Evolutionary conservation across 108 stramenopile species (phyloP), one percentile per base, ranked within the genome.

Genomic region (Pseudonitzschia pungens): DNA sequence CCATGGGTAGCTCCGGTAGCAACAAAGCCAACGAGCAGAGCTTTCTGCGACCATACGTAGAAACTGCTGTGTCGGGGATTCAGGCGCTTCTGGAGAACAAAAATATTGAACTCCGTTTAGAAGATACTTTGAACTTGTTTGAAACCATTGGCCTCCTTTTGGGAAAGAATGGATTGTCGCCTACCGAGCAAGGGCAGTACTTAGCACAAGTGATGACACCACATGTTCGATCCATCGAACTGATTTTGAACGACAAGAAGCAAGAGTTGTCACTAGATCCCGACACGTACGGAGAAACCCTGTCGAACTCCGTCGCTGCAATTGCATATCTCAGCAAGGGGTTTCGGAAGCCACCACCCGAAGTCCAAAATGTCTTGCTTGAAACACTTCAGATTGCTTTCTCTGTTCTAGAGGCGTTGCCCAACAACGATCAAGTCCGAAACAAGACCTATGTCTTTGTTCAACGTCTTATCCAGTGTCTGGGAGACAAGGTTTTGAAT

Each of bases 291-390:
- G 85, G 79, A 22, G 79, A 86, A 22, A 75, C 63, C 20, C 78
- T 92, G 36, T 66, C 88, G 21, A 73, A 74, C 43, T 86, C 86
- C 27, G 75, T 92, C 24, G 84, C 88, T 1, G 85, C 88, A 10
- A 82, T 92, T 43, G 91, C 91, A 2, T 82, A 77, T 70, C 71
- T 92, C 29, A 84, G 81, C 67, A 92, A 92, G 62, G 91, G 91
- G 8, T 92, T 89, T 77, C 78, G 72, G 48, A 76, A 76, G 18
- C 86, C 85, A 62, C 66, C 81, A 8, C 55, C 73, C 40, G 84
- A 71, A 64, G 85, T 89, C n/a, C 85, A 85, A 69, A 40, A 42
- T 4, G 86, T 92, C n/a, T 73, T 92, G 42, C 20, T 74, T n/a
- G 87, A 85, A 45, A 79, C 91, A 2, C 69, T 86, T 31, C 65